Percentiles rank a stretch among this genome's conserved stretches.
These are phyloP conservation scores for Flaveria robusta DNA, from an alignment of 129 eudicot genomes.

Conservation along the genomic window DNA sequence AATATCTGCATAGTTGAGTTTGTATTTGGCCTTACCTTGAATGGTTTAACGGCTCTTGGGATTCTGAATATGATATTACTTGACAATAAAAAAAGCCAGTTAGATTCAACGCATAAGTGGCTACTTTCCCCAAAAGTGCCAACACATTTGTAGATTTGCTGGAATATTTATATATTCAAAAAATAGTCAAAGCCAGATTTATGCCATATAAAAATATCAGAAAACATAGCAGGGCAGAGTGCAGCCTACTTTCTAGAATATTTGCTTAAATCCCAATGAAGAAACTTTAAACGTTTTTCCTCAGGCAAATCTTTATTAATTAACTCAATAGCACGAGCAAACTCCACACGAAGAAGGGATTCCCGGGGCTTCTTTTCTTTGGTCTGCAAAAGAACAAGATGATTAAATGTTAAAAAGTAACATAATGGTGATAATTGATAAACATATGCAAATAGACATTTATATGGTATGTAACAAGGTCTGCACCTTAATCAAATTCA, in stretches of 20 bases:
- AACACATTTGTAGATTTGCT: constrained; percentile 72
- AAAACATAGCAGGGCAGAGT: constrained; percentile 2
- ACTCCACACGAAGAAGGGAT: constrained; percentile 76
- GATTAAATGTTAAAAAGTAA: constrained; percentile 15
- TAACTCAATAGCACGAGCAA: constrained; percentile 72
- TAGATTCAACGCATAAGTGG: constrained; percentile 68
- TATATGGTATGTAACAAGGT: not conserved
- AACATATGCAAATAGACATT: not conserved
- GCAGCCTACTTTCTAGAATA: constrained; percentile 62
- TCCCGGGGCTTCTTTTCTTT: constrained; percentile 94
- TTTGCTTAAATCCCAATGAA: constrained; percentile 90
- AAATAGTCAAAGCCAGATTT: constrained; percentile 26
- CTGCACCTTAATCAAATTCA: constrained; percentile 84
- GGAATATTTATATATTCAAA: constrained; percentile 24
- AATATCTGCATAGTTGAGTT: constrained; percentile 5
- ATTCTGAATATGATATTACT: constrained; percentile 49
- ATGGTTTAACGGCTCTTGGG: constrained; percentile 34
- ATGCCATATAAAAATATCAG: not conserved
- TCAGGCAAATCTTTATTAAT: constrained; percentile 68
- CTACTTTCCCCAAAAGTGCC: constrained; percentile 69
- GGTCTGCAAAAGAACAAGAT: constrained; percentile 50
- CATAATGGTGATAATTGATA: not conserved
- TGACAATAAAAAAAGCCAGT: constrained; percentile 77
- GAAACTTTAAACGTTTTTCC: constrained; percentile 78
- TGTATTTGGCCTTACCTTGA: constrained; percentile 34